These are phyloP conservation scores for Suillus decipiens DNA, from an alignment of 768 basidiomycete species.

Conservation along the genomic window DNA sequence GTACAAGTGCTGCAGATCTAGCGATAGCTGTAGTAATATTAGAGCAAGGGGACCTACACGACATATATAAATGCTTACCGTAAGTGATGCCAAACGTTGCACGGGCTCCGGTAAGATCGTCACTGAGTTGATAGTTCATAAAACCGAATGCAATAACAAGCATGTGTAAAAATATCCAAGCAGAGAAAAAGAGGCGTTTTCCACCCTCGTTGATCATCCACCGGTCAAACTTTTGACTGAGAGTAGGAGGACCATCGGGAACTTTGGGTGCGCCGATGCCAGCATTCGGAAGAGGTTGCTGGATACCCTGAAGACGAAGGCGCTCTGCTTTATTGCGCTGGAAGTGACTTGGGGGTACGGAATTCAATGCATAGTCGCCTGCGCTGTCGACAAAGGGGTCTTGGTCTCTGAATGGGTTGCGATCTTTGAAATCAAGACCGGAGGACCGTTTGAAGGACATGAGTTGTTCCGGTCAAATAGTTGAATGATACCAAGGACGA, in stretches of 20 bases:
- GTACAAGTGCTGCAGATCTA: conserved; percentile 83
- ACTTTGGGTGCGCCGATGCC: conserved; percentile 22
- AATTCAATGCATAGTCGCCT: conserved; percentile 30
- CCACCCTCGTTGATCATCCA: conserved; percentile 98
- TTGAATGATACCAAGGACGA: conserved; percentile 20
- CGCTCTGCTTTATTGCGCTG: conserved; percentile 89
- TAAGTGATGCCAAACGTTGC: conserved; percentile 75
- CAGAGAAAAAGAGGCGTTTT: conserved; percentile 71
- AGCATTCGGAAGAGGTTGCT: conserved; percentile 53
- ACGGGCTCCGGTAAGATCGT: conserved; percentile 71
- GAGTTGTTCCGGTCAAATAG: conserved; percentile 8
- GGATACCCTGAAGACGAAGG: conserved; percentile 79
- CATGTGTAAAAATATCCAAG: conserved; percentile 81
- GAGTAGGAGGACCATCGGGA: conserved; percentile 40
- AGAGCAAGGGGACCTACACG: background rate
- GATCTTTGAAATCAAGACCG: conserved; percentile 71
- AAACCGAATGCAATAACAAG: conserved; percentile 78
- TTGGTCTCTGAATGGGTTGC: conserved; percentile 47
- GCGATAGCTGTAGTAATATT: conserved; percentile 63
- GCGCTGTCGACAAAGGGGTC: conserved; percentile 45
- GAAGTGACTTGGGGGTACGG: conserved; percentile 45
- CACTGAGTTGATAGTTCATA: conserved; percentile 76
- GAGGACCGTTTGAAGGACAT: conserved; percentile 52
- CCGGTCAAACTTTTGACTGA: conserved; percentile 52
- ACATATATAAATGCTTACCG: conserved; percentile 45